Evolutionary conservation across 208 protist genomes (phyloP).

Genomic region (Leishmania arabica): DNA sequence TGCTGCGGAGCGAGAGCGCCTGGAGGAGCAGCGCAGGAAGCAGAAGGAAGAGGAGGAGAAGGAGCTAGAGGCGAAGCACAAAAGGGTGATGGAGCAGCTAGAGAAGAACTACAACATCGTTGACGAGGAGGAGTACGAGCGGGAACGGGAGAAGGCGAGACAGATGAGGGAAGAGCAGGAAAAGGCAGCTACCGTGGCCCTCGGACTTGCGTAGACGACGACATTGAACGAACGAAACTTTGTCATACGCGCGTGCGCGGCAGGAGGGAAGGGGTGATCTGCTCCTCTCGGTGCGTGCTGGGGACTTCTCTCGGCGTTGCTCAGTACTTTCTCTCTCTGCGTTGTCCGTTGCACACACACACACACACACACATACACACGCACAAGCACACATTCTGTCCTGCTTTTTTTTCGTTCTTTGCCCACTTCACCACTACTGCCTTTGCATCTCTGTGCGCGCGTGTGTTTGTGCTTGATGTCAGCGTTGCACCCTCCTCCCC

Average conservation of each 20-base stretch:
- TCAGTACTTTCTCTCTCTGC: not conserved
- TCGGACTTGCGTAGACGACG: conserved; percentile 20
- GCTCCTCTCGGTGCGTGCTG: not conserved
- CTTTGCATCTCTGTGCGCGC: not conserved
- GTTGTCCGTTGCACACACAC: not conserved
- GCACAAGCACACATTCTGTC: not conserved
- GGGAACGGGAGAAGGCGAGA: conserved; percentile 32
- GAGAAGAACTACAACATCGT: conserved; percentile 68
- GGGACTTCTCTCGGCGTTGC: not conserved
- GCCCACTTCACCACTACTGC: not conserved
- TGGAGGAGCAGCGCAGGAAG: conserved; percentile 43
- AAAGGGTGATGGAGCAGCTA: conserved; percentile 45
- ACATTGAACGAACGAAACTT: not conserved
- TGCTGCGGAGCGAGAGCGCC: conserved; percentile 40
- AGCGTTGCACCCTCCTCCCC: not conserved
- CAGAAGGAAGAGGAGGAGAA: conserved; percentile 49
- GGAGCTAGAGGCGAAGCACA: conserved; percentile 53
- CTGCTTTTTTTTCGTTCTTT: not conserved
- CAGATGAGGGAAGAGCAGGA: conserved; percentile 50
- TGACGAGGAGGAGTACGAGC: conserved; percentile 44
- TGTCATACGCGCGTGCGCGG: not conserved
- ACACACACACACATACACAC: not conserved
- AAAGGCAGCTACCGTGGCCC: conserved; percentile 19
- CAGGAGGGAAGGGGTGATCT: not conserved
- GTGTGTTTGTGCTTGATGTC: not conserved